These are phyloP conservation scores for Nannizziopsis arthrosporioides DNA, from an alignment of 2,329 filamentous ascomycete genomes.

Conservation along the genomic window DNA sequence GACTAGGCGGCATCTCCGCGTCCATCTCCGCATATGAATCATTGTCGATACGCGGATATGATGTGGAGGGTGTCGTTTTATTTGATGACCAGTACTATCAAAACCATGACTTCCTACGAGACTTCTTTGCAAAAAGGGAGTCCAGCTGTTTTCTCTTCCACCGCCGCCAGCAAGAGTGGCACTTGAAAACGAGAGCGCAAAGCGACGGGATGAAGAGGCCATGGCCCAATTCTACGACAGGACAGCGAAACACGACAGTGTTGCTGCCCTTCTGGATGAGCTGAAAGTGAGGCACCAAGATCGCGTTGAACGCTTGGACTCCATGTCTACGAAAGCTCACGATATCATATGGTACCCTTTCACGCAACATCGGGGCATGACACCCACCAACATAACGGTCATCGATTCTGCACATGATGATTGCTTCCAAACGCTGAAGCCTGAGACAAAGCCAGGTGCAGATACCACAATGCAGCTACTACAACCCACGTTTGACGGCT, in stretches of 20 bases:
- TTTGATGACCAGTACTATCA: constrained; percentile 56
- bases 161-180: constrained; percentile 43
- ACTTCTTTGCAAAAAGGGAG: constrained; percentile 54
- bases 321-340: constrained; percentile 51
- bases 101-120: constrained; percentile 55
- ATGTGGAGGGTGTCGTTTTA: constrained; percentile 57
- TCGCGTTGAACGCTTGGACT: constrained; percentile 49
- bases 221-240: constrained; percentile 55
- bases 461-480: constrained; percentile 31
- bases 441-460: constrained; percentile 8
- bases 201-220: constrained; percentile 40
- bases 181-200: constrained; percentile 22
- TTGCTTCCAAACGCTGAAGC: constrained; percentile 56
- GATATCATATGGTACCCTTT: constrained; percentile 74
- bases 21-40: constrained; percentile 74
- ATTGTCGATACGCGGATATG: constrained; percentile 63
- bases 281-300: constrained; percentile 44
- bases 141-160: constrained; percentile 47
- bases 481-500: constrained; percentile 64
- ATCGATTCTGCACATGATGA: constrained; percentile 75
- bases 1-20: constrained; percentile 66
- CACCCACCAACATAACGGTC: constrained; percentile 51
- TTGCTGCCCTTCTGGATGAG: constrained; percentile 39
- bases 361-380: constrained; percentile 60
- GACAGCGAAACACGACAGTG: constrained; percentile 29